Evolutionary conservation across 192 early-diverging fungal genomes (phyloP), one percentile per base, ranked within the genome.

Genomic region (Rhizophagus sp.): DNA sequence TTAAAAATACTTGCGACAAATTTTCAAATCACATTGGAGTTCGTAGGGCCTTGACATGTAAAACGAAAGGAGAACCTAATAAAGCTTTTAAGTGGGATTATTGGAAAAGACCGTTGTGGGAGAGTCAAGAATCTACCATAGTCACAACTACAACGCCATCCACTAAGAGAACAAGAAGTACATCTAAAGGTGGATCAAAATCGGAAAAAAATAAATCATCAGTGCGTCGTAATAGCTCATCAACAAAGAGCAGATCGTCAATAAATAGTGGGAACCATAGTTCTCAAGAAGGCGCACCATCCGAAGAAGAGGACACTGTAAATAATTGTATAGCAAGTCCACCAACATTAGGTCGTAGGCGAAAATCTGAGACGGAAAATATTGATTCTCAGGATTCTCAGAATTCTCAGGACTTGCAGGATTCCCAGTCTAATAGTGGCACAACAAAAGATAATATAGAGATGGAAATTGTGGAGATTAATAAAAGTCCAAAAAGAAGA

Each of bases 1-100:
- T 70, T 70, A 39, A 44, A 70, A 70, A 47, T 41, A 39, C 2
- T 44, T 6, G 52, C 6, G 68, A 70, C 11, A n/a, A 39, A 47
- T 70, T 70, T 70, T 4, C 19, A 12, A 41, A 6, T 44, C 68
- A 70, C 44, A 70, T 70, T 70, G 68, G 68, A n/a, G 68, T 70
- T 44, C 30, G 68, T 44, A 70, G 68, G n/a, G 68, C 68, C 5
- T 11, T 70, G 22, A 41, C 22, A 44, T 70, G 68, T 4, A 34
- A 70, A 70, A 24, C 4, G 24, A 66, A 70, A 44, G 68, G 68
- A 47, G 68, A 70, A n/a, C 68, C 68, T 44, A 41, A 44, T 24
- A 70, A 70, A 70, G 19, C 33, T n/a, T 70, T 70, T 41, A 70
- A 41, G 33, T 70, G 68, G 68, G 68, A 70, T n/a, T 70, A 70